Evolutionary conservation across 139 green algal species (phyloP).

Genomic region (Asterochloris erici): DNA sequence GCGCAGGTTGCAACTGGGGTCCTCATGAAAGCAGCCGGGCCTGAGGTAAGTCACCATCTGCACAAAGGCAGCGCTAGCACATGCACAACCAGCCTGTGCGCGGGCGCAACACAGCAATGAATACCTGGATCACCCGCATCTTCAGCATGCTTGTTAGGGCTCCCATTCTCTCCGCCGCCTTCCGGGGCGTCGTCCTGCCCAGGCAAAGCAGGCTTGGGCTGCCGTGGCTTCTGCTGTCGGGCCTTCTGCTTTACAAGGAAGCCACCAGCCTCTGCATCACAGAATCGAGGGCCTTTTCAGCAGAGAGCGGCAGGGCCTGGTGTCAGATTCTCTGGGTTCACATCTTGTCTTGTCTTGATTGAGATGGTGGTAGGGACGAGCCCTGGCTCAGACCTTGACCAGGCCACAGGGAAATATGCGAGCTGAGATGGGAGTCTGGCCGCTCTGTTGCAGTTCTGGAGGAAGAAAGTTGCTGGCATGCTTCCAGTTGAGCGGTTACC

Average conservation of each 20-base stretch:
- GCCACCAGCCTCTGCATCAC: constrained; percentile 28
- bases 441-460: too few species aligned
- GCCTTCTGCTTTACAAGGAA: constrained; percentile 28
- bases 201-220: not conserved
- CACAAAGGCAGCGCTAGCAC: not conserved
- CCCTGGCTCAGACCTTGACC: too few species aligned
- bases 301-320: too few species aligned
- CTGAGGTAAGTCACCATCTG: not conserved
- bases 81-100: not conserved
- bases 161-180: not conserved
- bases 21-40: too few species aligned
- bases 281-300: too few species aligned
- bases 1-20: too few species aligned
- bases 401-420: too few species aligned
- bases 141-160: not conserved
- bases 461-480: too few species aligned
- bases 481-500: not conserved
- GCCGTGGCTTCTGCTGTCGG: constrained; percentile 5
- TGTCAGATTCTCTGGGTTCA: too few species aligned
- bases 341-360: too few species aligned
- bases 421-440: too few species aligned
- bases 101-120: not conserved
- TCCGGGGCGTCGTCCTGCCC: not conserved
- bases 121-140: not conserved
- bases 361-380: too few species aligned